Evolutionary conservation across 768 basidiomycete species (phyloP).

Genomic region (Collybia nuda): DNA sequence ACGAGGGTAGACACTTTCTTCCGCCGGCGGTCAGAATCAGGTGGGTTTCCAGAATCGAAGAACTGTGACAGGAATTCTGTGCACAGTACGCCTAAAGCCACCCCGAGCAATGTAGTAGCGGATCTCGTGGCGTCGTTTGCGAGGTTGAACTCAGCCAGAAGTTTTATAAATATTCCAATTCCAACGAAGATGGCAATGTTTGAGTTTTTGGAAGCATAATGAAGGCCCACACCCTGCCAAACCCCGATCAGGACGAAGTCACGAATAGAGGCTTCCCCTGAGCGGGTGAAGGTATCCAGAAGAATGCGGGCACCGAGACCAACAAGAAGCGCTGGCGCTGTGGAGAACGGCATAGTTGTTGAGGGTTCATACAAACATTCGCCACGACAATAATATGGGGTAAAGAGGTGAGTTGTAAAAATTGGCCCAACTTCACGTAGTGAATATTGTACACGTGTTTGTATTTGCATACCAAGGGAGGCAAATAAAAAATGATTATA

Average conservation of each 20-base stretch:
- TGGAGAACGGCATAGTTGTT: conserved; percentile 39
- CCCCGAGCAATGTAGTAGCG: conserved; percentile 62
- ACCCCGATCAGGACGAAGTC: conserved; percentile 68
- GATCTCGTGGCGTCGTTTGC: conserved; percentile 53
- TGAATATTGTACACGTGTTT: neutral
- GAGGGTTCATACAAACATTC: conserved; percentile 16
- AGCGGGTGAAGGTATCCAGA: conserved; percentile 55
- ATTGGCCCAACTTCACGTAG: too few relatives aligned
- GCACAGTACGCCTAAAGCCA: conserved; percentile 66
- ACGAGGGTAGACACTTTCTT: conserved; percentile 22
- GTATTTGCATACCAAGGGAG: neutral
- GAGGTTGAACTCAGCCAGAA: conserved; percentile 61
- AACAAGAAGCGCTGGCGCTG: conserved; percentile 68
- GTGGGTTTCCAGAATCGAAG: conserved; percentile 48
- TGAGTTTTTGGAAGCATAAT: conserved; percentile 59
- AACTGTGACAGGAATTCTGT: conserved; percentile 72
- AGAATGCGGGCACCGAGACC: conserved; percentile 75
- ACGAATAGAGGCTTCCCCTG: conserved; percentile 46
- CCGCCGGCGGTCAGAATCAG: conserved; percentile 29
- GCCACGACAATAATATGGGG: neutral
- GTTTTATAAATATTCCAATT: conserved; percentile 57
- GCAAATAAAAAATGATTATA: neutral
- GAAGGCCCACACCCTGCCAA: conserved; percentile 75
- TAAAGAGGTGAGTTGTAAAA: neutral
- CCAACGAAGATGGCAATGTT: conserved; percentile 56